Base-by-base conservation (phyloP, 108 stramenopile genomes). In the Skeletonema potamos region DNA sequence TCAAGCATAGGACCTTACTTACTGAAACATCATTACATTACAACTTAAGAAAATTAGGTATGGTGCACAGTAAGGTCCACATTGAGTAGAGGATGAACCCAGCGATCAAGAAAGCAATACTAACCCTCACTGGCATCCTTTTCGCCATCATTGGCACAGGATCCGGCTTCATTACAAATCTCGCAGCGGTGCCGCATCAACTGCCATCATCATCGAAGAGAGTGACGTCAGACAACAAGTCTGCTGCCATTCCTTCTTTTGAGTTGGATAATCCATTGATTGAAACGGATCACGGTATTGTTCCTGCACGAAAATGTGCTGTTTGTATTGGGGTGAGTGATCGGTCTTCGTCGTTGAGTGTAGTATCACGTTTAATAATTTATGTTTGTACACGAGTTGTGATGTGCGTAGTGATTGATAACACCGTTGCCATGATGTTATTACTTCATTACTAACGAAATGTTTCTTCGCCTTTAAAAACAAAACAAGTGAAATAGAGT, bases 311-410 rank as follows among this genome's bases (percentile, higher is more conserved):
- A 29, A 62, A 41, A 27, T 41, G 62, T 62, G 62, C 62, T 54
- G 62, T 62, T 54, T 62, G 62, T 11, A 54, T 62, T n/a, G 62
- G 62, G 27, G 62, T 62, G 62, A 62, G 36, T 62, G 43, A 15
- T 56, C 8, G 28, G 6, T 22, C 0, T 1, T 2, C 0, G 12
- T 62, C 12, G 22, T 2, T 9, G 26, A n/a, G 17, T 26, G 9
- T 10, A n/a, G n/a, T n/a, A n/a, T n/a, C n/a, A 1, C n/a, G 27
- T n/a, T 56, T 27, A 2, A n/a, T n/a, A 27, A 56, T 56, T 56
- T 56, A 1, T 27, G 24, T 10, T 27, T 56, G 10, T 56, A 26
- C 18, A 37, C 11, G 9, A 37, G 36, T 2, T 9, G 36, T 37
- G 36, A 12, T 12, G 13, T 56, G 55, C 7, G 1, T 1, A 6